Conservation (phyloP, 2,329 filamentous ascomycete species). For the Aspergillus aculeatus region DNA sequence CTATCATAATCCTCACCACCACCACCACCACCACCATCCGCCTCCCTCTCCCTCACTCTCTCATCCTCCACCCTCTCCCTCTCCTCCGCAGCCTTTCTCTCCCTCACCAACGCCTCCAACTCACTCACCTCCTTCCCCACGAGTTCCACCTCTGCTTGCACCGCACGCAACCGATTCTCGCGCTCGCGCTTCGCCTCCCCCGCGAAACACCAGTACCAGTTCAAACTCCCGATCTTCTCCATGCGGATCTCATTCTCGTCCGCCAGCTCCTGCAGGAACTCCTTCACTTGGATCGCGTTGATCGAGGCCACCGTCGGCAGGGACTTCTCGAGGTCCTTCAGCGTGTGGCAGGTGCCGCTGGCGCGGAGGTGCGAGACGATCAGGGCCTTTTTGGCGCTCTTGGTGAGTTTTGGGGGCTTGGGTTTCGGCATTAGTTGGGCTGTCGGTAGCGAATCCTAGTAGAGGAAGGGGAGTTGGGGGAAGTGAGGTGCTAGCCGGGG, state of each 20-base stretch:
- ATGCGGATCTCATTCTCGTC: conserved; percentile 63
- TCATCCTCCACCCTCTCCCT: conserved; percentile 28
- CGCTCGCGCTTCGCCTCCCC: conserved; percentile 56
- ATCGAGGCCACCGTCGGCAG: conserved; percentile 62
- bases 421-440: not conserved
- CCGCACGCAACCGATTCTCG: conserved; percentile 32
- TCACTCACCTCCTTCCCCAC: conserved; percentile 30
- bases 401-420: conserved; percentile 55
- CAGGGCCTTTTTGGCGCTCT: conserved; percentile 57
- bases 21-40: conserved; percentile 26
- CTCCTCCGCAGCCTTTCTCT: conserved; percentile 39
- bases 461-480: not conserved
- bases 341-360: conserved; percentile 60
- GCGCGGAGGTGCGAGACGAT: conserved; percentile 61
- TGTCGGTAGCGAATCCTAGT: not conserved
- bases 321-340: conserved; percentile 67
- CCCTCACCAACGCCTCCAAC: conserved; percentile 36
- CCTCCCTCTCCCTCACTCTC: conserved; percentile 16
- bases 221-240: conserved; percentile 69
- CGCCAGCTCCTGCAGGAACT: conserved; percentile 61
- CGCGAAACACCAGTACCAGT: conserved; percentile 70
- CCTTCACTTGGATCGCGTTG: conserved; percentile 66
- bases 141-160: conserved; percentile 32
- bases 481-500: too few relatives aligned
- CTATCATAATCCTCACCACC: conserved; percentile 6